These are phyloP conservation scores for Penstemon barbatus DNA, from an alignment of 257 asterid species.

Conservation along the genomic window DNA sequence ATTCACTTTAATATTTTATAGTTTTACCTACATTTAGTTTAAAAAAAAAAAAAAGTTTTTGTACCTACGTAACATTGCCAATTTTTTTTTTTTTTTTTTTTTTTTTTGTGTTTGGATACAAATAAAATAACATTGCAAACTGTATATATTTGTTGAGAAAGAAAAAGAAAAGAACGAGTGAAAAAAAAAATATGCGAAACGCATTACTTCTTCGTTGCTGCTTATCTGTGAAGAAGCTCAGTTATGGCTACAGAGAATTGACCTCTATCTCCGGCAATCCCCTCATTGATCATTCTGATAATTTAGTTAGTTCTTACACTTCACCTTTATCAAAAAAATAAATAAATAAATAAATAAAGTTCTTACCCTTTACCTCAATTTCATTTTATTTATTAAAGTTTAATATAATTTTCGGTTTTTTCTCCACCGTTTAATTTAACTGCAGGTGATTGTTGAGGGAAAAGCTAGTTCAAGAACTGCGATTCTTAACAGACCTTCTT, in stretches of 20 bases:
- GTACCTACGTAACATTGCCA: too few relatives aligned
- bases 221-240: slow-evolving; percentile 24
- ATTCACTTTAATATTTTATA: too few relatives aligned
- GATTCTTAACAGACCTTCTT: slow-evolving; percentile 77
- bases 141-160: too few relatives aligned
- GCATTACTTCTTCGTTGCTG: slow-evolving; percentile 40
- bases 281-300: slow-evolving; percentile 46
- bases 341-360: slow-evolving; percentile 32
- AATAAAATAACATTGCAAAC: too few relatives aligned
- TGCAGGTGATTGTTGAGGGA: slow-evolving; percentile 85
- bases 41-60: too few relatives aligned
- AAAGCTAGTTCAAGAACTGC: slow-evolving; percentile 79
- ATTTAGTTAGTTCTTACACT: slow-evolving; percentile 40
- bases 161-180: too few relatives aligned
- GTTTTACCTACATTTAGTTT: too few relatives aligned
- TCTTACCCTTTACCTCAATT: neutral
- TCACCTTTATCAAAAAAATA: neutral
- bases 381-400: neutral
- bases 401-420: neutral
- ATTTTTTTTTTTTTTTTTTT: too few relatives aligned
- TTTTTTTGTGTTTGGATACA: too few relatives aligned
- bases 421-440: slow-evolving; percentile 9
- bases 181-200: slow-evolving; percentile 37
- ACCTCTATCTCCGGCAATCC: slow-evolving; percentile 44
- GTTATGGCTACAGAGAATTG: slow-evolving; percentile 39